Evolutionary conservation across 2,329 filamentous ascomycete genomes (phyloP).

Genomic region (Sporothrix phasma): DNA sequence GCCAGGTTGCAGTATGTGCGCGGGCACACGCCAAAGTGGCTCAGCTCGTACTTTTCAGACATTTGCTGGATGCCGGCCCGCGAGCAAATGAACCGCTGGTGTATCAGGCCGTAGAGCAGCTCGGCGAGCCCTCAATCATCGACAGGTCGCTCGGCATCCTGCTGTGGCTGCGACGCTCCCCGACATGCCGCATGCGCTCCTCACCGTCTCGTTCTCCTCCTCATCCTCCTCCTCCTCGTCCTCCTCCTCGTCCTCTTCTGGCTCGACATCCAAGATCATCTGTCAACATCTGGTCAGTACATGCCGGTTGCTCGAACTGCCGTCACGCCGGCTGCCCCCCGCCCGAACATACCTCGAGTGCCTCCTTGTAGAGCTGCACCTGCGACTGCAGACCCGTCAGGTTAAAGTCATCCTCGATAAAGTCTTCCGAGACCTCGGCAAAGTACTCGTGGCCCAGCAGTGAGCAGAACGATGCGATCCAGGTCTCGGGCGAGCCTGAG

Average conservation of each 20-base stretch:
- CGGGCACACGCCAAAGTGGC: constrained; percentile 94
- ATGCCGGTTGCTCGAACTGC: no score
- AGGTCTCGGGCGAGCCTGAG: constrained; percentile 65
- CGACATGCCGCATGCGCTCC: constrained; percentile 44
- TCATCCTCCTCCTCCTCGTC: constrained; percentile 71
- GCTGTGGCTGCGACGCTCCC: constrained; percentile 66
- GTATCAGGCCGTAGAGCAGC: constrained; percentile 94
- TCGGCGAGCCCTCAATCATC: constrained; percentile 98
- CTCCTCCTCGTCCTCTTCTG: constrained; percentile 85
- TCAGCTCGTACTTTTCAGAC: constrained; percentile 96
- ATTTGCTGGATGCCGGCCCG: constrained; percentile 95
- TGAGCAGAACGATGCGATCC: constrained; percentile 96
- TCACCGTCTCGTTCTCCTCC: constrained; percentile 61
- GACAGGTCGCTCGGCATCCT: constrained; percentile 87
- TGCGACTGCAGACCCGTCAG: constrained; percentile 89
- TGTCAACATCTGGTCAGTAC: constrained; percentile 23
- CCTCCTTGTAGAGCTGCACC: constrained; percentile 98
- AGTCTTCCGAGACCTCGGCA: constrained; percentile 96
- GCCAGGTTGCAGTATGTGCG: constrained; percentile 84
- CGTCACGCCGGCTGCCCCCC: neutral
- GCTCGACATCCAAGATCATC: constrained; percentile 98
- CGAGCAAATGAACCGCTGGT: constrained; percentile 96
- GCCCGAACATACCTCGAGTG: constrained; percentile 57
- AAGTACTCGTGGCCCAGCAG: constrained; percentile 97
- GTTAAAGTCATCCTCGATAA: constrained; percentile 99